Conservation (phyloP, 805 yeast species). For the Kodamaea fukazawae region DNA sequence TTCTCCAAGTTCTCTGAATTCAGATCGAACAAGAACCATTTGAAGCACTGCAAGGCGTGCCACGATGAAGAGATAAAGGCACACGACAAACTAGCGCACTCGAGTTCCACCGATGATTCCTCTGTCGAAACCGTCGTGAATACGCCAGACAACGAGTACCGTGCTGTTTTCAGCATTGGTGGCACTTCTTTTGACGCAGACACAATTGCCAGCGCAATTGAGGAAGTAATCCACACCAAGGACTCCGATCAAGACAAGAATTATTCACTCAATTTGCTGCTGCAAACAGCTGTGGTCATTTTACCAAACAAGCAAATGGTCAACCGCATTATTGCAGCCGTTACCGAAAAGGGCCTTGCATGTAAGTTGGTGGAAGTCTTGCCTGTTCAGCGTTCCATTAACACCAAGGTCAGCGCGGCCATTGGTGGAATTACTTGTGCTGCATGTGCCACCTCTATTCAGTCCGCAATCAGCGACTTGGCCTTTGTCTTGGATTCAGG, state of each 20-base stretch:
- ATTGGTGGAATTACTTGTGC: constrained; percentile 78
- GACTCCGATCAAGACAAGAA: constrained; percentile 22
- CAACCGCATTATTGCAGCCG: constrained; percentile 26
- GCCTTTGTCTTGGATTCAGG: constrained; percentile 53
- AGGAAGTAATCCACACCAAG: constrained; percentile 17
- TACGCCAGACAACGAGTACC: constrained; percentile 24
- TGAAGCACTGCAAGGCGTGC: constrained; percentile 43
- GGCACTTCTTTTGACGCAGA: constrained; percentile 17
- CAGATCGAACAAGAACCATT: constrained; percentile 29
- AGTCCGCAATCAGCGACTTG: constrained; percentile 43
- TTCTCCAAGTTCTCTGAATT: constrained; percentile 16
- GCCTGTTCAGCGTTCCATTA: constrained; percentile 51
- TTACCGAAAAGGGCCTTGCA: constrained; percentile 37
- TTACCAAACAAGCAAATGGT: constrained; percentile 50
- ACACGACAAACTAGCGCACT: constrained; percentile 7
- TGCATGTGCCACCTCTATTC: constrained; percentile 61
- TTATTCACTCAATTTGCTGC: constrained; percentile 50
- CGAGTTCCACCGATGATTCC: constrained; percentile 7
- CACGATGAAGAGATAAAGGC: constrained; percentile 12
- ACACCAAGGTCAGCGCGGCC: constrained; percentile 53
- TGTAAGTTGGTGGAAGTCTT: constrained; percentile 56
- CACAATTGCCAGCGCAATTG: constrained; percentile 27
- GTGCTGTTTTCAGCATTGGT: constrained; percentile 54
- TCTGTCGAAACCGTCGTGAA: constrained; percentile 28
- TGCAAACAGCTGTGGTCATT: constrained; percentile 52